Evolutionary conservation across 305 asterid genomes (phyloP), one percentile per base, ranked within the genome.

Genomic region (Fraxinus dipetala): DNA sequence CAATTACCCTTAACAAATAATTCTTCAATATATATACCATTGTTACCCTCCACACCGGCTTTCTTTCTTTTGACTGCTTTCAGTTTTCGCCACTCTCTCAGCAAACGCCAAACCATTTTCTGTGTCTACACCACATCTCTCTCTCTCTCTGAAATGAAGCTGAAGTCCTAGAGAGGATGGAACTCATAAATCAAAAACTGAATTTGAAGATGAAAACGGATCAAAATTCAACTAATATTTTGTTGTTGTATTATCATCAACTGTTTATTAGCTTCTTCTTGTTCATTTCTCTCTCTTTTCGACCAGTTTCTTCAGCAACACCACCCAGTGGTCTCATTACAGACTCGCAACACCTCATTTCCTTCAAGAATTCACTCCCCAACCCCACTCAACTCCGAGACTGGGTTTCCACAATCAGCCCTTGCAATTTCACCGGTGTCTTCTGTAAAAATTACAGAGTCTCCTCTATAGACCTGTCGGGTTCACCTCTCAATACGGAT

Each of bases 401-500:
- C 61, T 95, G 99, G 98, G 81, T 80, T 28, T 87, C 93, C 45
- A 79, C 87, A 31, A 72, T 30, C 75, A 79, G 90, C 22, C 94
- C 95, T 84, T 95, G 97, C 88, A 84, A 77, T 77, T 94, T 88
- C 89, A 80, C 63, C 69, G 96, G 98, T 79, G 92, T 95, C 81
- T 79, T 87, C 22, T 95, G 98, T 83, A 85, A 78, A n/a, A 81
- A 82, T 89, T 83, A 92, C 30, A 79, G 88, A 69, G 90, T 95
- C 9, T 84, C 97, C 75, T 72, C 93, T 75, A 78, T 94, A 80
- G 93, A 95, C 93, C 96, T 94, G 86, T 82, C 89, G 11, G 70
- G 84, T 65, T 78, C 73, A 56, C 84, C 79, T 18, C 90, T 94
- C 83, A 81, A 85, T 90, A 69, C 87, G 35, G 92, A 91, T 74